Evolutionary conservation across 768 basidiomycete genomes (phyloP).

Genomic region (Lactarius akahatsu): DNA sequence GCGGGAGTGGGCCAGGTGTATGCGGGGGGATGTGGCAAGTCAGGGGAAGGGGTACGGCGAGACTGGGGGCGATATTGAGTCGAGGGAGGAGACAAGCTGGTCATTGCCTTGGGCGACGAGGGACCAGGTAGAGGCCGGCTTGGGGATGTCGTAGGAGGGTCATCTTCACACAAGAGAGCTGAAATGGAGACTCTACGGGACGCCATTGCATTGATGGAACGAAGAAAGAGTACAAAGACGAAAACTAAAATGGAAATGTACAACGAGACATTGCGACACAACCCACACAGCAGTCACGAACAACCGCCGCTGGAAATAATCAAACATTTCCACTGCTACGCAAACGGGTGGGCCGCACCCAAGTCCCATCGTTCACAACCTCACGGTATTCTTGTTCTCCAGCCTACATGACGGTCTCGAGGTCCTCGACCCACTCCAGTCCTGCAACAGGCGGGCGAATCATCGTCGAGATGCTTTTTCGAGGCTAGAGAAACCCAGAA

Average conservation of each 20-base stretch:
- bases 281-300: constrained; percentile 71
- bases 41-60: constrained; percentile 33
- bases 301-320: constrained; percentile 44
- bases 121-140: constrained; percentile 11
- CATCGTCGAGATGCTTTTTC: constrained; percentile 91
- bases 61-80: constrained; percentile 21
- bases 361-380: constrained; percentile 68
- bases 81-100: constrained; percentile 10
- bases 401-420: constrained; percentile 84
- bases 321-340: constrained; percentile 37
- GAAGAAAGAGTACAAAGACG: constrained; percentile 16
- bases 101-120: constrained; percentile 9
- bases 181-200: constrained; percentile 74
- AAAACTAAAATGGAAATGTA: constrained; percentile 47
- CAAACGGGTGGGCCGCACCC: constrained; percentile 70
- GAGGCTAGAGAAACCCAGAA: constrained; percentile 43
- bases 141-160: constrained; percentile 8
- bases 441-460: constrained; percentile 63
- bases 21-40: constrained; percentile 1
- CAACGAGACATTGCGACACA: constrained; percentile 88
- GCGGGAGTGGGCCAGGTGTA: constrained; percentile 17
- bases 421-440: constrained; percentile 78
- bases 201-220: constrained; percentile 44
- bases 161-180: constrained; percentile 63
- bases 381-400: constrained; percentile 54